Conservation (phyloP, 495 filamentous ascomycete genomes). For the Polyplosphaeria fusca region DNA sequence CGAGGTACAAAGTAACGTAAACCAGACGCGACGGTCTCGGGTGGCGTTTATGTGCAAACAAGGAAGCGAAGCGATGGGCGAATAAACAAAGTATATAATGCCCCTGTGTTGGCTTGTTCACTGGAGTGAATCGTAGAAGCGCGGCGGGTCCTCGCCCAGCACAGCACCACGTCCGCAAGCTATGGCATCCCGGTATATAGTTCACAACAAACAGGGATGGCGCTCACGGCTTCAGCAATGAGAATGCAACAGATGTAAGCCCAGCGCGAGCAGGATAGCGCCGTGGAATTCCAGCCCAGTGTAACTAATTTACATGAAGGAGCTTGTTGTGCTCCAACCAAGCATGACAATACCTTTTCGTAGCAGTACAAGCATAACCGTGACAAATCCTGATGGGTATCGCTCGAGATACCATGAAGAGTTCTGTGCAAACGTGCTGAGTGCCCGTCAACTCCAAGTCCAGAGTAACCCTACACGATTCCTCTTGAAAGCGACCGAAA, state of each 20-base stretch:
- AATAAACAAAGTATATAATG: too few species aligned
- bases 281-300: background rate
- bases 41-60: background rate
- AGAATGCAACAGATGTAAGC: background rate
- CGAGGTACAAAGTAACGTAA: too few species aligned
- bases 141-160: too few species aligned
- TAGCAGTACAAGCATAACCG: too few species aligned
- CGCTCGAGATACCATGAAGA: constrained; percentile 4
- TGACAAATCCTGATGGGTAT: constrained; percentile 23
- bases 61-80: background rate
- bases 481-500: too few species aligned
- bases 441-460: constrained; percentile 16
- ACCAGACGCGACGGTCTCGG: too few species aligned
- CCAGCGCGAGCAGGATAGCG: background rate
- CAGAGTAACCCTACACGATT: constrained; percentile 8
- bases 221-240: background rate
- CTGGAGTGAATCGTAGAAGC: too few species aligned
- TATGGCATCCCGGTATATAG: background rate
- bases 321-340: background rate
- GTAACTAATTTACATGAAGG: background rate
- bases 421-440: background rate
- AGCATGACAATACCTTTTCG: too few species aligned
- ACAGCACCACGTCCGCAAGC: background rate
- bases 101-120: too few species aligned
- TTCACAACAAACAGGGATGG: background rate